A percentile compares a stretch with the other conserved stretches of the same genome.
Evolutionary conservation across 306 rosid species (phyloP).

Genomic region (Pueraria montana): DNA sequence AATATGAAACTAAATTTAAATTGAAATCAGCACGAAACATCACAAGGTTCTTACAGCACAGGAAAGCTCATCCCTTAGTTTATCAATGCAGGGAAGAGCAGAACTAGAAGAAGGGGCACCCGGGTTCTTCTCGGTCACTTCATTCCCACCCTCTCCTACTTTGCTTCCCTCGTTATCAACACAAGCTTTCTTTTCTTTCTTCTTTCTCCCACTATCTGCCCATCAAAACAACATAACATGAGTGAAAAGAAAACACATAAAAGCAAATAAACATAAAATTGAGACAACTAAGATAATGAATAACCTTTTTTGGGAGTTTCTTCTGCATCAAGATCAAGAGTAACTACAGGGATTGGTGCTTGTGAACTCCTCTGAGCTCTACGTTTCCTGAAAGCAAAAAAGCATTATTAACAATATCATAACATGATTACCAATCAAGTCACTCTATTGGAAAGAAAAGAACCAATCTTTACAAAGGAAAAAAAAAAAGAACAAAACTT

Average conservation of each 20-base stretch:
- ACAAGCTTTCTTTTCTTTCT: slow-evolving; percentile 34
- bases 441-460: neutral
- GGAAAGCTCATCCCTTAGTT: slow-evolving; percentile 93
- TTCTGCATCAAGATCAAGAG: slow-evolving; percentile 79
- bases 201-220: slow-evolving; percentile 63
- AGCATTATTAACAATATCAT: neutral
- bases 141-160: slow-evolving; percentile 38
- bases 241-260: neutral
- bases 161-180: slow-evolving; percentile 52
- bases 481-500: neutral
- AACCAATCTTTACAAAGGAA: neutral
- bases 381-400: slow-evolving; percentile 70
- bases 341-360: slow-evolving; percentile 57
- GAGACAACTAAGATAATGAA: neutral
- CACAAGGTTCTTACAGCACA: slow-evolving; percentile 77
- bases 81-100: slow-evolving; percentile 81
- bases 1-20: neutral
- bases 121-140: slow-evolving; percentile 47
- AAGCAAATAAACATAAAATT: neutral
- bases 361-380: slow-evolving; percentile 66
- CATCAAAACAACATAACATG: neutral
- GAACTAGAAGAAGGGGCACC: slow-evolving; percentile 55
- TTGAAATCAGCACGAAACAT: neutral
- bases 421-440: neutral
- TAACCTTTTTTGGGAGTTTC: slow-evolving; percentile 68